Evolutionary conservation across 192 early-diverging fungal genomes (phyloP).

Genomic region (Coemansia sp.): DNA sequence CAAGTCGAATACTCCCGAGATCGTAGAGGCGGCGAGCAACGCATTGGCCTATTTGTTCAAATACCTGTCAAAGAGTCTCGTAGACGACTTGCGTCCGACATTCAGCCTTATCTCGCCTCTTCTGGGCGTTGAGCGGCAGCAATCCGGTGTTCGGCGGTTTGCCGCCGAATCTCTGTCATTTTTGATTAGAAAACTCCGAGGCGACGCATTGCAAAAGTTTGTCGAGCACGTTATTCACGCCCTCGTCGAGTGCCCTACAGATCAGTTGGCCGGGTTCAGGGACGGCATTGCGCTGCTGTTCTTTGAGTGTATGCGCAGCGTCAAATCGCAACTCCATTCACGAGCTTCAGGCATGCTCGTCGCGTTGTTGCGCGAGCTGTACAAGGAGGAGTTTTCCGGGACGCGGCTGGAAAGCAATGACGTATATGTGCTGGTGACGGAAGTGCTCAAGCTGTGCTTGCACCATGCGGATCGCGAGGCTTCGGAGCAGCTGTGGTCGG

Average conservation of each 20-base stretch:
- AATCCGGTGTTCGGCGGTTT: slow-evolving; percentile 80
- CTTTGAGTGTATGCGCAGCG: slow-evolving; percentile 79
- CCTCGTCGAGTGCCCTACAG: slow-evolving; percentile 24
- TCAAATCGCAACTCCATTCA: slow-evolving; percentile 60
- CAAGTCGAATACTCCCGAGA: slow-evolving; percentile 63
- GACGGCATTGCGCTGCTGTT: slow-evolving; percentile 81
- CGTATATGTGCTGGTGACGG: slow-evolving; percentile 23
- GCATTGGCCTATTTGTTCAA: slow-evolving; percentile 92
- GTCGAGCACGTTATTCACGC: slow-evolving; percentile 61
- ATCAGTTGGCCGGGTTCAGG: slow-evolving; percentile 53
- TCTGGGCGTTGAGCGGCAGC: slow-evolving; percentile 67
- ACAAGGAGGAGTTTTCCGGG: slow-evolving; percentile 24
- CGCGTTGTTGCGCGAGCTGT: slow-evolving; percentile 35
- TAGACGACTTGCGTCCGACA: slow-evolving; percentile 67
- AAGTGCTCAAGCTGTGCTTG: slow-evolving; percentile 38
- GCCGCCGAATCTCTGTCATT: slow-evolving; percentile 90
- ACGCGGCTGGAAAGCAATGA: slow-evolving; percentile 19
- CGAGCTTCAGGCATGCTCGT: slow-evolving; percentile 45
- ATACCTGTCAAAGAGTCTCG: slow-evolving; percentile 71
- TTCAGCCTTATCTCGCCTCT: slow-evolving; percentile 76
- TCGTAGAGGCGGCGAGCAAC: slow-evolving; percentile 84
- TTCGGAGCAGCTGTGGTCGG: slow-evolving; percentile 36
- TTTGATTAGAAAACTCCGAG: slow-evolving; percentile 76
- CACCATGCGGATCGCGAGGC: slow-evolving; percentile 30
- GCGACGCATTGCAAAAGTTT: slow-evolving; percentile 60